Conservation (phyloP, 208 protist genomes). For the Crithidia fasciculata region DNA sequence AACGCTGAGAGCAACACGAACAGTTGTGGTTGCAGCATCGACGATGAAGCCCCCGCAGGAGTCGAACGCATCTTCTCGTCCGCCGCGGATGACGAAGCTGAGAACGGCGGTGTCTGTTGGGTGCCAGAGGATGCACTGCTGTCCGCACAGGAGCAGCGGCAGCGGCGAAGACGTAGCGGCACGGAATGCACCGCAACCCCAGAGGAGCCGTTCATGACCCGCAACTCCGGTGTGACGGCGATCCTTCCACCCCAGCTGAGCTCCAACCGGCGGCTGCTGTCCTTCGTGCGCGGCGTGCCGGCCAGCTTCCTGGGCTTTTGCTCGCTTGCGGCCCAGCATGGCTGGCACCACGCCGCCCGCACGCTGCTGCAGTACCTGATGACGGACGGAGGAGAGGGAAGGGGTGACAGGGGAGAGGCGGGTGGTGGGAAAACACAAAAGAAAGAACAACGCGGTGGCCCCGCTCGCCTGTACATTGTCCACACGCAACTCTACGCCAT, state of each 20-base stretch:
- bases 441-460: not conserved
- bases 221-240: conserved; percentile 2
- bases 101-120: not conserved
- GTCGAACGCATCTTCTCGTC: too few relatives aligned
- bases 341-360: conserved; percentile 4
- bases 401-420: not conserved
- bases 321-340: conserved; percentile 11
- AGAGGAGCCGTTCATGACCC: conserved; percentile 1
- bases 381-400: not conserved
- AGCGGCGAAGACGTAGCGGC: not conserved
- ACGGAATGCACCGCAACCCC: not conserved
- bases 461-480: conserved; percentile 6
- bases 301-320: conserved; percentile 11
- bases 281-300: conserved; percentile 7
- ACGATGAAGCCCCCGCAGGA: not conserved
- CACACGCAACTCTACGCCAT: conserved; percentile 19
- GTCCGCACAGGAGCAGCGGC: not conserved
- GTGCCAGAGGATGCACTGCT: not conserved
- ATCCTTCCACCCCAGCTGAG: conserved; percentile 1
- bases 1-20: too few relatives aligned
- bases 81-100: too few relatives aligned
- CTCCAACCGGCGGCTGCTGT: conserved; percentile 6
- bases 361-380: conserved; percentile 3
- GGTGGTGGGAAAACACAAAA: too few relatives aligned
- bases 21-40: too few relatives aligned